Base-by-base conservation (phyloP, 768 basidiomycete genomes). In the Leccinum barrowsii region DNA sequence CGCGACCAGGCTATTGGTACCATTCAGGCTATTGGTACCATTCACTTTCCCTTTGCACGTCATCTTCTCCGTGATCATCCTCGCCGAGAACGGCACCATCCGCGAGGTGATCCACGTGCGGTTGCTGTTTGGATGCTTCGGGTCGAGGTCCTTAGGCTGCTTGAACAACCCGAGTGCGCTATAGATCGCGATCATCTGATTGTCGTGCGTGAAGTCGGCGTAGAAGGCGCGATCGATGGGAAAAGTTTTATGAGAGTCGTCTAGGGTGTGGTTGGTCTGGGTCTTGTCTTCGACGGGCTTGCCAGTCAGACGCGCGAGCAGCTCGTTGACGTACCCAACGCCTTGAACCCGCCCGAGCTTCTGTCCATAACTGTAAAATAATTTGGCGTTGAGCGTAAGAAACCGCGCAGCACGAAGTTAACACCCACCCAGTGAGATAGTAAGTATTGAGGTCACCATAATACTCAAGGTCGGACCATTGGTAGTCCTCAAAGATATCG, bases 291-390 rank as follows among this genome's bases (percentile, higher is more conserved):
- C 69, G 28, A 91, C 87, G 2, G 84, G 81, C 15, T 69, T 69
- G 15, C 77, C 77, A 0, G 82, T 48, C 47, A 48, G n/a, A 7
- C 47, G 47, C 13, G 47, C 47, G 22, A 48, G 22, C 22, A 48
- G 47, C 73, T 94, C 93, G 70, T 93, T 93, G 67, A 90, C 76
- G 71, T 89, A 94, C 3, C 92, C 93, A 2, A 93, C 86, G 28
- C 90, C 90, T 68, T 90, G 89, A 7, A 91, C 84, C 2, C 73
- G 84, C 0, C 90, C 89, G 0, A 90, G 77, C 1, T 68, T 65
- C 57, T 84, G 82, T 11, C 89, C 90, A 57, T 89, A 83, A n/a
- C 87, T 87, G n/a, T 50, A 22, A 11, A 44, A 44, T 42, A 11
- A 42, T 42, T 42, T 2, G 10, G 40, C 19, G 19, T 44, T 44